Conservation (phyloP, 2,329 filamentous ascomycete genomes). For the Drechmeria coniospora region DNA sequence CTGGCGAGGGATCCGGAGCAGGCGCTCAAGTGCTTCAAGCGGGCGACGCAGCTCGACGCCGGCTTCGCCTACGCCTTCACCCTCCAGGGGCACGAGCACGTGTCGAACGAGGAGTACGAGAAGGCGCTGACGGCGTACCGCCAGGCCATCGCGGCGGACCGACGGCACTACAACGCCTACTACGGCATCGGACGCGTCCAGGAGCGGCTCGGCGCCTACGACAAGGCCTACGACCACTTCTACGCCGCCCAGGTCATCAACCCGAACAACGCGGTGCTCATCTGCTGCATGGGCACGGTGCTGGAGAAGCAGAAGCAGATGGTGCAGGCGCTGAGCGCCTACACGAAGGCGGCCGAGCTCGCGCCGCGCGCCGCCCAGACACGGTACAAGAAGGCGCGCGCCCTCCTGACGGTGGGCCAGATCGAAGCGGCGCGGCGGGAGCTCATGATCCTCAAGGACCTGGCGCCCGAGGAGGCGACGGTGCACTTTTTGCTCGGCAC, state of each 20-base stretch:
- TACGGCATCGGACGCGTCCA: constrained; percentile 77
- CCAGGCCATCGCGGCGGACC: constrained; percentile 70
- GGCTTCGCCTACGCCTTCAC: constrained; percentile 94
- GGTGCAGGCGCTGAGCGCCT: constrained; percentile 63
- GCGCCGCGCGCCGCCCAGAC: constrained; percentile 70
- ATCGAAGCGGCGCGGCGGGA: constrained; percentile 64
- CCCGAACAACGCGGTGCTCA: constrained; percentile 79
- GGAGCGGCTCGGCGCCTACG: constrained; percentile 78
- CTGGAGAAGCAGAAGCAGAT: constrained; percentile 79
- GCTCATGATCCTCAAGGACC: constrained; percentile 73
- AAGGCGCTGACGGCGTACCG: constrained; percentile 83
- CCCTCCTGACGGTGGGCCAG: constrained; percentile 60
- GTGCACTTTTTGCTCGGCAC: constrained; percentile 91
- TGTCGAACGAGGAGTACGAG: constrained; percentile 93
- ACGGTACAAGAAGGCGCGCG: constrained; percentile 83
- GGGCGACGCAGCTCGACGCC: constrained; percentile 79
- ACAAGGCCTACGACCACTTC: constrained; percentile 85
- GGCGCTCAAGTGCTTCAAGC: constrained; percentile 84
- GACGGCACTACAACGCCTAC: constrained; percentile 94
- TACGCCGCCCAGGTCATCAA: constrained; percentile 79
- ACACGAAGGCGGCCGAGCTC: constrained; percentile 66
- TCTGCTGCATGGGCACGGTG: constrained; percentile 82
- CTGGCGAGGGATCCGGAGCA: constrained; percentile 86
- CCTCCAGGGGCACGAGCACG: constrained; percentile 87
- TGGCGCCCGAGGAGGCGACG: constrained; percentile 87